Evolutionary conservation across 768 basidiomycete species (phyloP), one percentile per base, ranked within the genome.

Genomic region (Russula dissimulans): DNA sequence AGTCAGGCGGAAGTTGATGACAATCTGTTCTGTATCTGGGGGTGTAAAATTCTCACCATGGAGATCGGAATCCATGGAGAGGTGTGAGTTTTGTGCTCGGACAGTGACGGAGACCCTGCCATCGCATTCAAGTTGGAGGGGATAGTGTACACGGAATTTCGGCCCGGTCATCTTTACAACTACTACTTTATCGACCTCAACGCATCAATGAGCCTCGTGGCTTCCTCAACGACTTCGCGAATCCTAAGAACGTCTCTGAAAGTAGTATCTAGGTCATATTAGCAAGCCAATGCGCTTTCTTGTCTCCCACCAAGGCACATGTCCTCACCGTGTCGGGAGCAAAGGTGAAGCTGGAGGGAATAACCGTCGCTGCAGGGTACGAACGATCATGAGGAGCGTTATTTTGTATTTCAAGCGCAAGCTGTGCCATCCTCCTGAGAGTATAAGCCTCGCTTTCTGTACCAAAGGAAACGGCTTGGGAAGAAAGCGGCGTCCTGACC

Each of bases 391-490:
- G 69, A 1, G 79, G 79, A 0, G 77, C 76, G 39, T 66, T 71
- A 39, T 71, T 77, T 61, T 83, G 78, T 3, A 77, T 73, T 48
- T 79, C 76, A 6, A 65, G 66, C 0, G 83, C 82, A n/a, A 83
- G 74, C 5, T 76, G 68, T 1, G 76, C 74, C 84, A 85, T 85
- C 17, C 76, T 71, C 29, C 73, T 73, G 26, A 85, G 69, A 9
- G 46, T 56, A 39, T 22, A n/a, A 46, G 65, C 61, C 62, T 66
- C 8, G 45, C 66, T 36, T 10, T 71, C 65, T 1, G 71, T 70
- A 4, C 81, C 84, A 44, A 85, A 85, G 0, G 79, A 76, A n/a
- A 85, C 79, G 0, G 82, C 67, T 47, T 85, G 83, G 65, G 84
- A 80, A 0, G 82, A 81, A 1, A 82, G 70, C 0, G 81, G 70